Evolutionary conservation across 2,329 filamentous ascomycete species (phyloP), one percentile per base, ranked within the genome.

Genomic region (Penicillium sp.): DNA sequence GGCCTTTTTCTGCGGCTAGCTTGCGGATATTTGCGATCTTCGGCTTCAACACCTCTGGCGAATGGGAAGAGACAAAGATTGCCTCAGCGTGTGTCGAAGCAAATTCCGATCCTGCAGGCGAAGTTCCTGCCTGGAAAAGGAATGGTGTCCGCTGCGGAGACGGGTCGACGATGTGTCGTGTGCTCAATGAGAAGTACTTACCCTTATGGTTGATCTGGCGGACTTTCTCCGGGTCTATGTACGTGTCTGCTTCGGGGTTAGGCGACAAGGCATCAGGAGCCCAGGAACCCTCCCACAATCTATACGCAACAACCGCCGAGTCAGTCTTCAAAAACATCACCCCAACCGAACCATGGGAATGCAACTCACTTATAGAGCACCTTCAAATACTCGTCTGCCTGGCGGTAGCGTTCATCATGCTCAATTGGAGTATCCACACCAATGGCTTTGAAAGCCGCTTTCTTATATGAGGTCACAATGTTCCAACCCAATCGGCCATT

Each of bases 401-500:
- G 82, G 0, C 73, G 76, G 60, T 87, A 87, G 27, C 85, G 78
- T 66, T 86, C 79, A 42, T 88, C 86, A 61, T 87, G 85, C 55
- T 85, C 81, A 33, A 85, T 82, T 0, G 82, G 81, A 4, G 71
- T 81, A 13, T 86, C 81, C 2, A 86, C 67, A 0, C 84, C 85
- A 54, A 87, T 86, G 0, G 83, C 84, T 65, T 86, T 86, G 69
- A 86, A 85, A 0, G 85, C 84, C 0, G 82, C 79, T 65, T 87
- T 86, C 67, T 84, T 85, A 79, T 82, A 86, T 1, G 78, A 81
- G 0, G 85, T 88, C 0, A 89, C 86, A 21, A 89, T 86, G 60
- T 89, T 89, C 86, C 86, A 87, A 0, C 83, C 85, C 35, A 88
- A 79, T 0, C 86, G 77, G 0, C 85, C 86, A 3, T 79, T 75